These are phyloP conservation scores for Boletus coccyginus DNA, from an alignment of 768 basidiomycete genomes.

Conservation along the genomic window DNA sequence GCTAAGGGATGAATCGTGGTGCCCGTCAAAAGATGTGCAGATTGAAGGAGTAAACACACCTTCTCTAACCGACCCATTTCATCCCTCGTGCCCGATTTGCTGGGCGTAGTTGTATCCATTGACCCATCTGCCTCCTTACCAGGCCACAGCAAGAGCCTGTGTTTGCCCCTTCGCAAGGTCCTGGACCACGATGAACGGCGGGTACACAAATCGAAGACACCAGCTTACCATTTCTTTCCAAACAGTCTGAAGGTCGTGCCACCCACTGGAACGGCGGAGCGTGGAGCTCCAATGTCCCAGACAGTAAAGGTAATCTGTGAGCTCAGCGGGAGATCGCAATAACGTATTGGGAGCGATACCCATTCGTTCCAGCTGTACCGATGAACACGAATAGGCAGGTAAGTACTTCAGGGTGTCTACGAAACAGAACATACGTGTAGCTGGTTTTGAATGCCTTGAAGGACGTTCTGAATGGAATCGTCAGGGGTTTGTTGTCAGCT, in stretches of 20 bases:
- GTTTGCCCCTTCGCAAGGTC: slow-evolving; percentile 89
- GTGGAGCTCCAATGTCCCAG: slow-evolving; percentile 90
- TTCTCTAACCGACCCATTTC: slow-evolving; percentile 97
- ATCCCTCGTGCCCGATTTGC: slow-evolving; percentile 75
- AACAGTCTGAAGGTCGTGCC: slow-evolving; percentile 90
- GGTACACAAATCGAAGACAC: not conserved
- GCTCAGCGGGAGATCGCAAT: slow-evolving; percentile 87
- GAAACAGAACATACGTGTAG: slow-evolving; percentile 55
- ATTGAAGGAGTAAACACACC: slow-evolving; percentile 38
- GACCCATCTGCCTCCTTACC: slow-evolving; percentile 85
- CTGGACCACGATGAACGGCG: slow-evolving; percentile 37
- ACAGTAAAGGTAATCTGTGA: slow-evolving; percentile 93
- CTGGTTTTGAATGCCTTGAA: slow-evolving; percentile 89
- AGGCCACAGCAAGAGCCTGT: slow-evolving; percentile 81
- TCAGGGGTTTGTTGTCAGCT: slow-evolving; percentile 90
- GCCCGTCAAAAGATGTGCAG: not conserved
- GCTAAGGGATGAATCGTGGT: slow-evolving; percentile 35
- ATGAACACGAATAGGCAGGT: not conserved
- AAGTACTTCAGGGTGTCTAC: not conserved
- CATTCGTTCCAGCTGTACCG: slow-evolving; percentile 87
- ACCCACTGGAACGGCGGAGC: slow-evolving; percentile 78
- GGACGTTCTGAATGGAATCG: slow-evolving; percentile 87
- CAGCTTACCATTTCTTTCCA: slow-evolving; percentile 82
- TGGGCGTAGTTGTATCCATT: slow-evolving; percentile 79
- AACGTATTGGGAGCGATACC: slow-evolving; percentile 88